These are phyloP conservation scores for Sungouiozyma ichnusensis DNA, from an alignment of 805 yeast genomes.

Conservation along the genomic window DNA sequence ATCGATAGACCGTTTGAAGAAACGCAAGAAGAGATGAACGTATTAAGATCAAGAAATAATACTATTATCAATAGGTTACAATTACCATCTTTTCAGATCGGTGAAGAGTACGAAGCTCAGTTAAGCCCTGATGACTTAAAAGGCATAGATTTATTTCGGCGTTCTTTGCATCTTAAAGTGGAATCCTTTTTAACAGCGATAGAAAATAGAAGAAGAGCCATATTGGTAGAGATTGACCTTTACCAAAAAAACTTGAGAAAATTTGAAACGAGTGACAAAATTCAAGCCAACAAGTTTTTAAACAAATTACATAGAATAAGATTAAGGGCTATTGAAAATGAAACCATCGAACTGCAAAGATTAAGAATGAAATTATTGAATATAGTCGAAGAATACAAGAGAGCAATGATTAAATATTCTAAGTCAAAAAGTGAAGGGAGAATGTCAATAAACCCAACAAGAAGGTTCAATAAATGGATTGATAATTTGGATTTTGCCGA, in stretches of 20 bases:
- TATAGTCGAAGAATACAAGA: constrained; percentile 21
- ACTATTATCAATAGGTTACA: neutral
- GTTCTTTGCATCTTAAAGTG: constrained; percentile 16
- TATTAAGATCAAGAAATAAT: neutral
- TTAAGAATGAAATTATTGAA: constrained; percentile 16
- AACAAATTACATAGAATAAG: constrained; percentile 23
- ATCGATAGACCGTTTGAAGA: neutral
- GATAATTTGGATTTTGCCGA: constrained; percentile 17
- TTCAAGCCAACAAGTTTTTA: constrained; percentile 12
- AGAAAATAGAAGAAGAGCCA: constrained; percentile 18
- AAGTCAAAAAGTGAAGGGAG: constrained; percentile 11
- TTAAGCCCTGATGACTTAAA: constrained; percentile 10
- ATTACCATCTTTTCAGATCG: neutral
- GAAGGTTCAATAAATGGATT: constrained; percentile 17
- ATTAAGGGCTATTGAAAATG: constrained; percentile 26
- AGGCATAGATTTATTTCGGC: constrained; percentile 17
- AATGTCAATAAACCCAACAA: constrained; percentile 17
- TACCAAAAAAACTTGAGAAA: constrained; percentile 16
- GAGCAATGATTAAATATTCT: constrained; percentile 16
- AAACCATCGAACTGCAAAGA: constrained; percentile 23
- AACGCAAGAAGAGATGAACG: neutral
- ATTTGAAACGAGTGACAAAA: constrained; percentile 10
- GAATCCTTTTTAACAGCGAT: constrained; percentile 17
- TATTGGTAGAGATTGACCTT: constrained; percentile 17
- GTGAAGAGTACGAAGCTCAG: neutral